Evolutionary conservation across 768 basidiomycete genomes (phyloP), one percentile per base, ranked within the genome.

Genomic region (Russula sp.): DNA sequence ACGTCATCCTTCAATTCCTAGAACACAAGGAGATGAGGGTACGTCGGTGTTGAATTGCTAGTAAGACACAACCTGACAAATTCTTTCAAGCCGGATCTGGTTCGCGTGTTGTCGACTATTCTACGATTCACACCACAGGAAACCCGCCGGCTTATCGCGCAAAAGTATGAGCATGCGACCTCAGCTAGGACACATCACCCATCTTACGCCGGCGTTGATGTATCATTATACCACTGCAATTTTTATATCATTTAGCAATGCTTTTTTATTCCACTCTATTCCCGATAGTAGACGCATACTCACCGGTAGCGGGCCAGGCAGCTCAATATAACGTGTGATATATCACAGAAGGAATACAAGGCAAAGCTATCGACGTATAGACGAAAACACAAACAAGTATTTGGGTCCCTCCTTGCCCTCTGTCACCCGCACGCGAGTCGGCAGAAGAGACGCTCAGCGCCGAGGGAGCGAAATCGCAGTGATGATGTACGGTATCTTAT

Each of bases 21-120:
- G 97, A 99, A 73, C 92, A 98, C 77, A 94, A 96, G 73, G 94
- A 98, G 75, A 98, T 98, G 94, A 83, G 97, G 77, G 94, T 94
- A 72, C 73, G 92, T n/a, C n/a, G n/a, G n/a, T 30, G 40, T 16
- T 58, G 9, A 52, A 16, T 62, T 16, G 48, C 2, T 54, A n/a
- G 57, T 50, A 55, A 9, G 24, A 42, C 46, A 24, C 14, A 68
- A 61, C 62, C 64, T 63, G 16, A 71, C 28, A 13, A 30, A 24
- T 55, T 44, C 44, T 58, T 8, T 28, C 13, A 64, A 94, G 90
- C 91, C 94, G 0, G 92, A 94, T 70, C 85, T 99, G 36, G 86
- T 98, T 30, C 84, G 89, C 60, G 95, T 99, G 2, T 74, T 98
- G 49, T 94, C 94, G 1, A 94, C 93, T 44, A 94, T 98, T 55